Evolutionary conservation across 1,284 basidiomycete species (phyloP), one percentile per base, ranked within the genome.

Genomic region (Anthracocystis panici-leucophaei): DNA sequence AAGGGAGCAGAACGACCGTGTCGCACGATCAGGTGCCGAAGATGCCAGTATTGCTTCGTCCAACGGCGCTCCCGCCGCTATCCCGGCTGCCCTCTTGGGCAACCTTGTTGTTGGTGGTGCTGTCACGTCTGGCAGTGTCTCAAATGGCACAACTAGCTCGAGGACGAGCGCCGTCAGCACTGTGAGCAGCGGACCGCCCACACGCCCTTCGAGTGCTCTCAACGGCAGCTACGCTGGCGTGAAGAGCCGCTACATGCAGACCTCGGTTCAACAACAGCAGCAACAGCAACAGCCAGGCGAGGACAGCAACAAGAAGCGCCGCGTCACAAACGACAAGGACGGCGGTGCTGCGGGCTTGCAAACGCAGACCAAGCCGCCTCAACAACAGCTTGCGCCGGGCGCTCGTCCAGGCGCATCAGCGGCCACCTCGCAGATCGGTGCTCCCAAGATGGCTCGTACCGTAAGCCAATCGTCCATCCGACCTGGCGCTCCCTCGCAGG

Each of bases 161-260:
- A 46, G 72, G 18, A 66, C 63, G 29, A 75, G 72, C 52, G 45
- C 66, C 1, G 66, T 75, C 49, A 75, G 72, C 56, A 66, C 45
- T 23, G 52, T 65, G 35, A 75, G 72, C 53, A 68, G 65, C 46
- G 71, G 71, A 18, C 60, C 67, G 18, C 67, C 73, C 7, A 61
- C 67, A 5, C 64, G 68, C 5, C 73, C 67, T 2, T 56, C 67
- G 3, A 75, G 68, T 46, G 67, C 73, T 5, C 60, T 70, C 50
- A 75, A 70, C 55, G 67, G 73, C 25, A 70, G 63, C 64, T 70
- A 71, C 27, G 64, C 73, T 38, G 68, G 73, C n/a, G 67, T 75
- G 64, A 75, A 71, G 64, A 75, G 73, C 45, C 67, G 68, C 44
- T 71, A 75, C 57, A 75, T 70, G 67, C 73, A 75, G 54, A 40